phyloP scores from a whole-genome alignment of 148 eudicot species.

The Suaeda aralocaspica region DNA sequence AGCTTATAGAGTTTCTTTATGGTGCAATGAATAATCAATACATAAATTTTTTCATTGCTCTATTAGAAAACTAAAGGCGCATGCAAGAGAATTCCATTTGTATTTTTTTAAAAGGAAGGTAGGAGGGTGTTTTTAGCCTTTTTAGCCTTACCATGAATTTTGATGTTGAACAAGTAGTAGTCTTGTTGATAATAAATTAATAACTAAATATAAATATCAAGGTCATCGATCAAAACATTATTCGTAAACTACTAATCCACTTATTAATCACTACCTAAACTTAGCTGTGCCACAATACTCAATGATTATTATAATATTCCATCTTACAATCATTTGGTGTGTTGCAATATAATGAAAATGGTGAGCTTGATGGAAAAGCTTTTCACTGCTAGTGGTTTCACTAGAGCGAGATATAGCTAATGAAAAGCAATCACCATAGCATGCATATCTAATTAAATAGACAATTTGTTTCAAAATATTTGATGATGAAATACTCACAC shows the following conservation, averaged over 20 bases:
- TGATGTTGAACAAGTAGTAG: not conserved
- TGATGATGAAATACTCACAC: not conserved
- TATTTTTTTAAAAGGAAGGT: not conserved
- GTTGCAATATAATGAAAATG: not conserved
- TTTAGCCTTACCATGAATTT: not conserved
- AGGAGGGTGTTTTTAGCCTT: not conserved
- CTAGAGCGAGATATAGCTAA: too few relatives aligned
- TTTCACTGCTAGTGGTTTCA: too few relatives aligned
- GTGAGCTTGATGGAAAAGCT: not conserved
- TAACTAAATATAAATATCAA: not conserved
- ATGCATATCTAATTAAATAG: too few relatives aligned
- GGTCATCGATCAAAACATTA: too few relatives aligned
- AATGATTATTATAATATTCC: too few relatives aligned
- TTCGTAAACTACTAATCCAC: not conserved
- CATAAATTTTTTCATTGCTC: not conserved
- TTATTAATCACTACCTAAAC: not conserved
- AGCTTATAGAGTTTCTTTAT: not conserved
- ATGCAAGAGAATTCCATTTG: not conserved
- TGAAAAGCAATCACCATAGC: too few relatives aligned
- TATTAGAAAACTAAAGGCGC: not conserved
- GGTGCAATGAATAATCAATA: too few relatives aligned
- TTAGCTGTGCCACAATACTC: not conserved
- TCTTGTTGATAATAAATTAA: not conserved
- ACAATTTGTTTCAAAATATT: too few relatives aligned
- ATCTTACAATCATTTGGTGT: not conserved